Base-by-base conservation (phyloP, 805 yeast species). In the Ogataea polymorpha region DNA sequence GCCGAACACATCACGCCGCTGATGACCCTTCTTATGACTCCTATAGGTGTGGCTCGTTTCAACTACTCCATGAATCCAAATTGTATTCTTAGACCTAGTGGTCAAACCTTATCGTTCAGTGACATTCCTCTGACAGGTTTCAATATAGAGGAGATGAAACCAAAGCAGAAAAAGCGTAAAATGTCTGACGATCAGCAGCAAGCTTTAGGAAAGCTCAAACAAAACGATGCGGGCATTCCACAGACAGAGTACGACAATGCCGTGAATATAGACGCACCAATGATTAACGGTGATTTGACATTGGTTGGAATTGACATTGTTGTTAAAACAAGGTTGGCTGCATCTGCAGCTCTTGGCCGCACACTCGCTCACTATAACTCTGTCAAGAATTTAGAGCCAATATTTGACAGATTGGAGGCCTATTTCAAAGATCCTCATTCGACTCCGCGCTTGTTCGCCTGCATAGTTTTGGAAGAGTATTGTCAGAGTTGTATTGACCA, bases 181-280 rank as follows among this genome's bases (percentile, higher is more conserved):
- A 32, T 42, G 11, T 30, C 40, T 4, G 46, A 46, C 2, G 51
- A 44, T 8, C 35, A 31, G 13, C 35, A 24, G 3, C 42, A 37
- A 21, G 33, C 24, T 7, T 21, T 21, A 8, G 23, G 53, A 4
- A 50, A 49, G 7, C 54, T 58, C 30, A 51, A 39, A 8, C 48
- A 48, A 21, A 68, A 17, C 7, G 29, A 23, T 30, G 35, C 28
- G 6, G 43, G 69, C 12, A 76, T 78, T 11, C 84, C 83, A 2
- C 55, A 66, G 2, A 67, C 75, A 3, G 83, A 74, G 26, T 61
- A 59, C 42, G 82, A 74, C 37, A 72, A 79, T 41, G 76, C 77
- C 44, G 82, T 88, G 37, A 89, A 91, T 58, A 90, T 93, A 44
- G 99, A 93, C 65, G 85, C 95, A 3, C 96, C 98, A 4, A 82